Evolutionary conservation across 2,329 filamentous ascomycete species (phyloP).

Genomic region (Parastagonospora nodorum): DNA sequence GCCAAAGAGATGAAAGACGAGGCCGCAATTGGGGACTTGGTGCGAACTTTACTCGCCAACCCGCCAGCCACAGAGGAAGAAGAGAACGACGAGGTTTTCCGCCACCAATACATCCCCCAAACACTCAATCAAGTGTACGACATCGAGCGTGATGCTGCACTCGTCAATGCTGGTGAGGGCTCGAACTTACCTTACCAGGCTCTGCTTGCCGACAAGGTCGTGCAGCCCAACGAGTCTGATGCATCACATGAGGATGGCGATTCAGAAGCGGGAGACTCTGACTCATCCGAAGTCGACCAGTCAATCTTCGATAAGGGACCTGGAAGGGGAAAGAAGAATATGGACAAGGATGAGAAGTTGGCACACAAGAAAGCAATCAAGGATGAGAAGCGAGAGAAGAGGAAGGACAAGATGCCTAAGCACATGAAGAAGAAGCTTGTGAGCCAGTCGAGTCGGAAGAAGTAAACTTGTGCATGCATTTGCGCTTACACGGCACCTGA

Average conservation of each 20-base stretch:
- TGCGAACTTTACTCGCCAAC: conserved; percentile 71
- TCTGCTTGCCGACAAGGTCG: conserved; percentile 73
- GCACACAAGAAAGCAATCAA: conserved; percentile 90
- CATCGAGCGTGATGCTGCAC: conserved; percentile 85
- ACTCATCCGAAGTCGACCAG: conserved; percentile 35
- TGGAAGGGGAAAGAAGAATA: conserved; percentile 61
- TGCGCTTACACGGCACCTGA: too few relatives aligned
- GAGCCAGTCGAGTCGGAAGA: conserved; percentile 64
- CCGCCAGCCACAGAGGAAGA: conserved; percentile 61
- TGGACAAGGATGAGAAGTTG: conserved; percentile 89
- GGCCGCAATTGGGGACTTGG: conserved; percentile 62
- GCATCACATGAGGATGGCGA: conserved; percentile 44
- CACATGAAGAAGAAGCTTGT: conserved; percentile 90
- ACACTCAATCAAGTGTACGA: conserved; percentile 96
- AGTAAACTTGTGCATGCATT: conserved; percentile 47
- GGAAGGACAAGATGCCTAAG: conserved; percentile 96
- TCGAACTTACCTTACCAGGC: conserved; percentile 83
- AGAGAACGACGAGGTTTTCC: conserved; percentile 89
- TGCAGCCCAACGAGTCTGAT: conserved; percentile 47
- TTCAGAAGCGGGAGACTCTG: conserved; percentile 17
- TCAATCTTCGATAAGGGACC: conserved; percentile 42
- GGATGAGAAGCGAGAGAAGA: conserved; percentile 91
- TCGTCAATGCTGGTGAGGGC: conserved; percentile 73
- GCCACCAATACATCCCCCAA: conserved; percentile 95
- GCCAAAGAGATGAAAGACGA: conserved; percentile 59